A percentile compares a stretch with the other conserved stretches of the same genome.
Evolutionary conservation across 2,329 filamentous ascomycete genomes (phyloP).

Genomic region (Exophiala mesophila): DNA sequence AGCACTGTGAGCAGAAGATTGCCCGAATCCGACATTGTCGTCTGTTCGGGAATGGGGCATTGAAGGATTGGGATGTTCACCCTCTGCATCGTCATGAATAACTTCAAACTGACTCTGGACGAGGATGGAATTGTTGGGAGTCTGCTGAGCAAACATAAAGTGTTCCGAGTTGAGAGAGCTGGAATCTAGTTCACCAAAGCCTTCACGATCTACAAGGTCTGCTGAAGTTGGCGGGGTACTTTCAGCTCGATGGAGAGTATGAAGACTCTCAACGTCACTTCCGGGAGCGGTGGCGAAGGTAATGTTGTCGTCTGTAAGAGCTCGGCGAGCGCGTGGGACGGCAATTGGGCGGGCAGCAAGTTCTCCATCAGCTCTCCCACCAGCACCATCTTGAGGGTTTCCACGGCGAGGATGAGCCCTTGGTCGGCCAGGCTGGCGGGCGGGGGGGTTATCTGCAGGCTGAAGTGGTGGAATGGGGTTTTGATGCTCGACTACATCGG

Average conservation of each 20-base stretch:
- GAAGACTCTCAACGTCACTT: not conserved
- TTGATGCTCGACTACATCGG: slow-evolving; percentile 40
- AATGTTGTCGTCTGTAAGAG: slow-evolving; percentile 34
- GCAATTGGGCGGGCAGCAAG: slow-evolving; percentile 10
- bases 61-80: not conserved
- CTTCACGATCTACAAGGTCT: not conserved
- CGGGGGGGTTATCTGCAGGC: slow-evolving; percentile 8
- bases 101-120: slow-evolving; percentile 9
- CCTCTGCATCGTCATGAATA: not conserved
- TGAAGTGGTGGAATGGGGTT: slow-evolving; percentile 11
- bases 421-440: slow-evolving; percentile 1
- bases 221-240: not conserved
- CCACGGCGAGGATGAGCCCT: not conserved
- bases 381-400: not conserved
- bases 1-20: too few species aligned
- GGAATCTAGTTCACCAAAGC: slow-evolving; percentile 4
- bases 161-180: slow-evolving; percentile 6
- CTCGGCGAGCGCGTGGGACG: slow-evolving; percentile 14
- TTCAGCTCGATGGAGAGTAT: not conserved
- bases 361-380: not conserved
- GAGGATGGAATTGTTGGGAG: slow-evolving; percentile 13
- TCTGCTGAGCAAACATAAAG: slow-evolving; percentile 1
- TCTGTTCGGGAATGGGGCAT: not conserved
- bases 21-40: not conserved
- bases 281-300: not conserved